phyloP scores from a whole-genome alignment of 345 rosid species.

The Citrus unshiu region DNA sequence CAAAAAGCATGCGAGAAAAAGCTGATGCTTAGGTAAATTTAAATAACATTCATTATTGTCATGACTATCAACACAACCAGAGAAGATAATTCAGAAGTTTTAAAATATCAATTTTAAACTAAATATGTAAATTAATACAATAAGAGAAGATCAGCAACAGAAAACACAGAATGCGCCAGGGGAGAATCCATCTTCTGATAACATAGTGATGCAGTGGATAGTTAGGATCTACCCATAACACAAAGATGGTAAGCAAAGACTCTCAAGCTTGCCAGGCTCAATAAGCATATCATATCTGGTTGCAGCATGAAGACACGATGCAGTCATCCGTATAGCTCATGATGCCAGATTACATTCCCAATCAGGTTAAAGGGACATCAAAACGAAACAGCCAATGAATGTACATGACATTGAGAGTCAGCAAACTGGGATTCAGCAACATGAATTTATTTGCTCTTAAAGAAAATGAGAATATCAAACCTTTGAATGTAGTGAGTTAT shows the following conservation, averaged over 20 bases:
- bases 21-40: background rate
- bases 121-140: background rate
- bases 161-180: background rate
- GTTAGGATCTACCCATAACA: background rate
- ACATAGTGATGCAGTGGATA: background rate
- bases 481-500: conserved; percentile 68
- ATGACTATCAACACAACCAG: background rate
- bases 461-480: conserved; percentile 30
- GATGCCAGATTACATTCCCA: background rate
- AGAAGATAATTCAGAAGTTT: background rate
- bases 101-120: background rate
- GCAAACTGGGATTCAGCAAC: conserved; percentile 1
- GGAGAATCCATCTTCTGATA: background rate
- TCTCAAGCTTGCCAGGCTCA: background rate
- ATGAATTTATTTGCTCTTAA: background rate
- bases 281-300: background rate
- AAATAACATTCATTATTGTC: background rate
- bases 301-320: background rate
- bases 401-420: background rate
- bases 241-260: background rate
- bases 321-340: background rate
- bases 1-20: background rate
- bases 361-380: background rate
- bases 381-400: background rate
- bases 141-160: background rate